Conservation (phyloP, 768 basidiomycete genomes). For the Suillus variegatus region DNA sequence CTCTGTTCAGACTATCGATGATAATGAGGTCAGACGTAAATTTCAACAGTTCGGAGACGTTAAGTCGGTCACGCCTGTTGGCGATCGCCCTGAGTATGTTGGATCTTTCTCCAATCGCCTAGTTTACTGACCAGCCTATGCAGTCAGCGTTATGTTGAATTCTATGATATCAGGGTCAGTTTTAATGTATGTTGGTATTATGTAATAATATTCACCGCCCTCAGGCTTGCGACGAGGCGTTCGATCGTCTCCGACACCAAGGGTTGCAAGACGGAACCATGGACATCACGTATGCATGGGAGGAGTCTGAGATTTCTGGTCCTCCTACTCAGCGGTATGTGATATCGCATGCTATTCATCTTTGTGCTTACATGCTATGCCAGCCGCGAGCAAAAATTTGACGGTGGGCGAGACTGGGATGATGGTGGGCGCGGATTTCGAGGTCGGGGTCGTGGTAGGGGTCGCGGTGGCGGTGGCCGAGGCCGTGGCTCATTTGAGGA, state of each 20-base stretch:
- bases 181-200: background rate
- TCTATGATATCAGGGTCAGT: constrained; percentile 83
- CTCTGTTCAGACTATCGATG: constrained; percentile 74
- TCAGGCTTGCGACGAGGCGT: constrained; percentile 77
- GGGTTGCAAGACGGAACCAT: constrained; percentile 83
- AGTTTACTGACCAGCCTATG: constrained; percentile 10
- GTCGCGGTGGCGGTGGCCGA: constrained; percentile 42
- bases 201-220: constrained; percentile 12
- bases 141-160: constrained; percentile 92
- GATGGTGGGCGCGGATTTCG: constrained; percentile 37
- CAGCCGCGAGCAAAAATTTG: constrained; percentile 36
- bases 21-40: constrained; percentile 81
- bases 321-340: constrained; percentile 46
- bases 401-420: constrained; percentile 51
- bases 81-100: constrained; percentile 62
- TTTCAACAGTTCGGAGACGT: constrained; percentile 92
- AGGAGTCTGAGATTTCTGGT: constrained; percentile 56
- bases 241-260: constrained; percentile 78
- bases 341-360: background rate
- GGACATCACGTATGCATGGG: constrained; percentile 88
- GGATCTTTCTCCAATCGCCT: background rate
- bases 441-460: constrained; percentile 43
- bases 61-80: constrained; percentile 70
- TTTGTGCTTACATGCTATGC: constrained; percentile 8
- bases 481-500: constrained; percentile 33